Conservation (phyloP, 768 basidiomycete species). For the Suillus subluteus region DNA sequence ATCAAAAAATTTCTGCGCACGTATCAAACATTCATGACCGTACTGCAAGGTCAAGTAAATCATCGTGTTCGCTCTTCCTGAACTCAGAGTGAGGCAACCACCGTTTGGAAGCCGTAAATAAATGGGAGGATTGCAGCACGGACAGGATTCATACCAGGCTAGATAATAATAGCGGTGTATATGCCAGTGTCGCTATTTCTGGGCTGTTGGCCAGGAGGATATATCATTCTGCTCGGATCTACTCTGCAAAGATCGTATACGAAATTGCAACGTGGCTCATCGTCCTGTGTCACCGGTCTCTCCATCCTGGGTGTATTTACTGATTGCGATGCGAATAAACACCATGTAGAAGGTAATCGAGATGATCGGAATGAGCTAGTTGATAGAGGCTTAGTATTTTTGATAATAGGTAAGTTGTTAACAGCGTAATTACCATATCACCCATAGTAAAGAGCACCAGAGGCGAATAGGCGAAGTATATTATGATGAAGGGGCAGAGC, state of each 20-base stretch:
- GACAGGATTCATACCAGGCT: background rate
- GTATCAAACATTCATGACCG: too few species aligned
- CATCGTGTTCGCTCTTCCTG: too few species aligned
- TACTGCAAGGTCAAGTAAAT: too few species aligned
- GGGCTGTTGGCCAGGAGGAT: background rate
- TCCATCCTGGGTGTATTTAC: background rate
- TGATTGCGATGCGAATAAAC: constrained; percentile 40
- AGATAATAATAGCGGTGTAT: background rate
- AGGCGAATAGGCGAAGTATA: constrained; percentile 33
- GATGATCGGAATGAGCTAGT: constrained; percentile 41
- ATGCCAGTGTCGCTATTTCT: background rate
- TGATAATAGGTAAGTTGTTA: background rate
- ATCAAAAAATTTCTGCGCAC: too few species aligned
- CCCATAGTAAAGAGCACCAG: constrained; percentile 38
- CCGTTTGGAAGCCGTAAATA: too few species aligned
- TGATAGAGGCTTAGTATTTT: constrained; percentile 1
- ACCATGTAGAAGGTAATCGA: constrained; percentile 48
- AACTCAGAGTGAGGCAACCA: too few species aligned
- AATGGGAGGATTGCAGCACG: background rate
- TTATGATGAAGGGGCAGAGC: constrained; percentile 32
- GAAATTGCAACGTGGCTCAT: background rate
- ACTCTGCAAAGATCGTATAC: background rate
- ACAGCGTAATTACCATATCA: constrained; percentile 34
- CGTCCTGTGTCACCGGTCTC: background rate
- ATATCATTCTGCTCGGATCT: background rate